Conservation (phyloP, 2,329 filamentous ascomycete genomes). For the Exophiala calicioides region DNA sequence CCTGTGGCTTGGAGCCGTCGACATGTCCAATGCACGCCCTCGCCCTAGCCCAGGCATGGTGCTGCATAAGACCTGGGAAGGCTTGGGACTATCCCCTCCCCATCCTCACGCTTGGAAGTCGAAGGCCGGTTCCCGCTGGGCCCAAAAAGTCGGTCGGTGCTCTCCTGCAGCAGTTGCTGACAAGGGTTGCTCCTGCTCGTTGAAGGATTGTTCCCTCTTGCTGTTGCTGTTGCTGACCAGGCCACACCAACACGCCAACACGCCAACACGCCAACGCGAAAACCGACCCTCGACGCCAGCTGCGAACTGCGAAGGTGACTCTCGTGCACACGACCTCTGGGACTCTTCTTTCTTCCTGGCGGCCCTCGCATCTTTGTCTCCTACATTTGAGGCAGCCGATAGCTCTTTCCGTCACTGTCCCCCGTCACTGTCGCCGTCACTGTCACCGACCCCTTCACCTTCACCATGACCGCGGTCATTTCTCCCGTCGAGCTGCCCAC, state of each 20-base stretch:
- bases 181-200: too few species aligned
- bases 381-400: too few species aligned
- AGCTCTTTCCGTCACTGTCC: not conserved
- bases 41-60: not conserved
- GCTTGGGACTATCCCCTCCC: not conserved
- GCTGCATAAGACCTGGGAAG: conserved; percentile 4
- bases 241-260: too few species aligned
- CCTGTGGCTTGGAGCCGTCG: conserved; percentile 17
- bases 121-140: too few species aligned
- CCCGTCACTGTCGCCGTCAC: not conserved
- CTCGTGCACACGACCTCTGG: conserved; percentile 1
- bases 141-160: too few species aligned
- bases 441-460: not conserved
- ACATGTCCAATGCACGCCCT: too few species aligned
- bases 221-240: too few species aligned
- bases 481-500: conserved; percentile 28
- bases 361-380: not conserved
- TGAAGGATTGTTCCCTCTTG: too few species aligned
- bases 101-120: too few species aligned
- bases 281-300: too few species aligned
- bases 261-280: too few species aligned
- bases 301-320: not conserved
- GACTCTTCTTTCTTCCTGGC: not conserved
- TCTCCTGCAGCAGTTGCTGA: too few species aligned
- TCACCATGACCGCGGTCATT: conserved; percentile 23